Evolutionary conservation across 2,329 filamentous ascomycete species (phyloP).

Genomic region (Exophiala calicioides): DNA sequence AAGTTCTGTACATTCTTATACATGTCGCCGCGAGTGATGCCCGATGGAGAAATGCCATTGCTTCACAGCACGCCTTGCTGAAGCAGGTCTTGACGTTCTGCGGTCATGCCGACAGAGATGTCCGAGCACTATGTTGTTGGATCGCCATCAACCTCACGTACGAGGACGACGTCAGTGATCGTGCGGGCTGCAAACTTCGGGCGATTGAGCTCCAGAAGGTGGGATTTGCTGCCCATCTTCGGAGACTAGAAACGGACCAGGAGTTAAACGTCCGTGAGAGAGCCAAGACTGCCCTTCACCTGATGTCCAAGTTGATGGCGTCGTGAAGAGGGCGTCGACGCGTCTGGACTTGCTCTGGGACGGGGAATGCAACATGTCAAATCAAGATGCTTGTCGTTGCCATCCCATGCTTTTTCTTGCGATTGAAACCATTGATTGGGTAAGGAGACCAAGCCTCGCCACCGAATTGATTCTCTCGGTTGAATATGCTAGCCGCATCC

Average conservation of each 20-base stretch:
- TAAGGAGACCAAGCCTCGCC: too few relatives aligned
- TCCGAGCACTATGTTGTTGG: conserved; percentile 79
- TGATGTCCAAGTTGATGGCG: conserved; percentile 40
- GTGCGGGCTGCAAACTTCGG: conserved; percentile 59
- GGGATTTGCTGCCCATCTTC: conserved; percentile 69
- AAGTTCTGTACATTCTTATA: conserved; percentile 79
- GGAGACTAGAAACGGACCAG: conserved; percentile 64
- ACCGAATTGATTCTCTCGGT: too few relatives aligned
- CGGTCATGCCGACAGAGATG: conserved; percentile 68
- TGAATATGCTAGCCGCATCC: too few relatives aligned
- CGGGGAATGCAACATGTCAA: too few relatives aligned
- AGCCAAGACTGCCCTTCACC: conserved; percentile 75
- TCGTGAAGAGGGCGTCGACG: too few relatives aligned
- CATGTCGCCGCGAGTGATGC: conserved; percentile 84
- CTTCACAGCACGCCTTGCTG: conserved; percentile 75
- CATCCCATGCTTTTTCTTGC: too few relatives aligned
- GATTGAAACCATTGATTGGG: too few relatives aligned
- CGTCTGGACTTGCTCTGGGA: too few relatives aligned
- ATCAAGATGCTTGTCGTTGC: too few relatives aligned
- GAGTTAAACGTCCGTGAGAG: conserved; percentile 83
- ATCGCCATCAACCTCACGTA: conserved; percentile 83
- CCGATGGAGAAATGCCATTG: conserved; percentile 73
- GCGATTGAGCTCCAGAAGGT: conserved; percentile 68
- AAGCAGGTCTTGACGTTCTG: conserved; percentile 73
- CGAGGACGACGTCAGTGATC: conserved; percentile 67